Percentiles rank a stretch among this genome's conserved stretches.
phyloP scores from a whole-genome alignment of 805 yeast species.

The Schizosaccharomyces pombe region DNA sequence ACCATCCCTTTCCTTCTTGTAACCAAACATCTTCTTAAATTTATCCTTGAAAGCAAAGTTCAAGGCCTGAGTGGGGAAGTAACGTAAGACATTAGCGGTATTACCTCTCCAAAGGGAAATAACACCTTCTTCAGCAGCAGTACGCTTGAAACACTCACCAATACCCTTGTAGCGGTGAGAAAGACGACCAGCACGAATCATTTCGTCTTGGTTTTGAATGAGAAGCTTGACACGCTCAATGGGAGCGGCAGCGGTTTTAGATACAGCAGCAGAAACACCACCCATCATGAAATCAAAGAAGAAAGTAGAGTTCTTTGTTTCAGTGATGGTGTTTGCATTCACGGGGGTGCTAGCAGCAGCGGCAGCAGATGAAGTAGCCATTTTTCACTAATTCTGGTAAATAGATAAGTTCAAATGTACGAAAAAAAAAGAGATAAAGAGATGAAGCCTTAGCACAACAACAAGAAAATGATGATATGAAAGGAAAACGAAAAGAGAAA shows the following conservation, averaged over 20 bases:
- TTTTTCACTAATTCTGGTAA: too few relatives aligned
- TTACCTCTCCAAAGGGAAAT: constrained; percentile 96
- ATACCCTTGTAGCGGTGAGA: constrained; percentile 73
- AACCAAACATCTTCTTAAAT: constrained; percentile 85
- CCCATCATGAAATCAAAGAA: constrained; percentile 4
- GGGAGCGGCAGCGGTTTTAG: constrained; percentile 95
- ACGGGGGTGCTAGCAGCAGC: not conserved
- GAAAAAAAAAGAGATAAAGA: too few relatives aligned
- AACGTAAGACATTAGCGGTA: constrained; percentile 96
- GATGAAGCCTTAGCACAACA: too few relatives aligned
- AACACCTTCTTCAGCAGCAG: constrained; percentile 81
- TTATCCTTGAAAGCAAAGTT: constrained; percentile 97
- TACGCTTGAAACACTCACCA: constrained; percentile 79
- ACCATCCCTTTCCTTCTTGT: constrained; percentile 72
- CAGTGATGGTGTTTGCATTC: not conserved
- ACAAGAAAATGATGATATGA: too few relatives aligned
- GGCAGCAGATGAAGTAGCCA: not conserved
- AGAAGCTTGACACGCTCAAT: constrained; percentile 90
- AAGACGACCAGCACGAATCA: constrained; percentile 93
- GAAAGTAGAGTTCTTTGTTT: constrained; percentile 1
- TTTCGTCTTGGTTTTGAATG: constrained; percentile 95
- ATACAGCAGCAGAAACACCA: constrained; percentile 92
- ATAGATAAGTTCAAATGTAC: too few relatives aligned
- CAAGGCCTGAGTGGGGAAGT: constrained; percentile 97
- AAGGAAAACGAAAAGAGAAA: too few relatives aligned